Evolutionary conservation across 768 basidiomycete genomes (phyloP).

Genomic region (Sporobolomyces roseus): DNA sequence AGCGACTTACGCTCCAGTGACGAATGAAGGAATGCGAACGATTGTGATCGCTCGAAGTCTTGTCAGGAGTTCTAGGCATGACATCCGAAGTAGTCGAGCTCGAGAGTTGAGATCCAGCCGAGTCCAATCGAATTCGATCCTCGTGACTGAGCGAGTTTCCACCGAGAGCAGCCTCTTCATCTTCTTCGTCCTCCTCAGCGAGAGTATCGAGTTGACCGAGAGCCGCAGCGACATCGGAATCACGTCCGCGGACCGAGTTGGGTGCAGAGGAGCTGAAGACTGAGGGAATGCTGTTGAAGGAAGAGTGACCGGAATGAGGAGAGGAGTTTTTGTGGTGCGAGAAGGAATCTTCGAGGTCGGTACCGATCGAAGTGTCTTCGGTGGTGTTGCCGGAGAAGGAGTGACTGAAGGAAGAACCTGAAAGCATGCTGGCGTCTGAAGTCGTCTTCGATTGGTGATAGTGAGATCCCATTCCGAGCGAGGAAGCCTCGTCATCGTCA

Average conservation of each 20-base stretch:
- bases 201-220: slow-evolving; percentile 38
- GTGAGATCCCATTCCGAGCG: not conserved
- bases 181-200: slow-evolving; percentile 42
- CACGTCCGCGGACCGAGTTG: slow-evolving; percentile 12
- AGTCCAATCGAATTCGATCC: slow-evolving; percentile 20
- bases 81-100: slow-evolving; percentile 29
- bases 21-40: slow-evolving; percentile 41
- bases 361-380: slow-evolving; percentile 36
- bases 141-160: not conserved
- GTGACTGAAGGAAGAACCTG: slow-evolving; percentile 30
- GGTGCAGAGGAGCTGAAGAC: slow-evolving; percentile 5
- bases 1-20: slow-evolving; percentile 38
- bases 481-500: slow-evolving; percentile 15
- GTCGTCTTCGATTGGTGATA: slow-evolving; percentile 26
- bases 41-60: slow-evolving; percentile 22
- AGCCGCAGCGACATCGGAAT: slow-evolving; percentile 22
- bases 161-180: slow-evolving; percentile 12
- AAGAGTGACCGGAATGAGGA: slow-evolving; percentile 26
- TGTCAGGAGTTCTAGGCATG: slow-evolving; percentile 33
- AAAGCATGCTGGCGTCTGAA: slow-evolving; percentile 34
- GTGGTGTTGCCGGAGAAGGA: slow-evolving; percentile 41
- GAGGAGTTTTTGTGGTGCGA: slow-evolving; percentile 20
- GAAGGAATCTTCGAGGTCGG: slow-evolving; percentile 38
- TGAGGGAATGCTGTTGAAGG: slow-evolving; percentile 15
- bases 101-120: slow-evolving; percentile 21